Base-by-base conservation (phyloP, 345 rosid genomes). In the Citrus mangshanensis region DNA sequence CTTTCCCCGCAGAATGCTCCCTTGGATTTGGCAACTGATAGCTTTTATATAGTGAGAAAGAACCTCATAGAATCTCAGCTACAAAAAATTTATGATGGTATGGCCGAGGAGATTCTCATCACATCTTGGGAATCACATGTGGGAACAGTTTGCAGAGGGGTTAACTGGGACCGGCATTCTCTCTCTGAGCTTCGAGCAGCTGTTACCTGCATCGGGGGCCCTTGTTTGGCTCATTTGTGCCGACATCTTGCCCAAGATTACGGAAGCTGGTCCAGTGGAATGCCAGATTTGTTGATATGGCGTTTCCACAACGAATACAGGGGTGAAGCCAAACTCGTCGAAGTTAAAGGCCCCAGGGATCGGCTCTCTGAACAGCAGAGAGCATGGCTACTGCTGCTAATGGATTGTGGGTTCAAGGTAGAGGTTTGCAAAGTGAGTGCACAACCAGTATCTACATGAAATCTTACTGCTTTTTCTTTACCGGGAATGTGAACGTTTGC, bases 291-390 rank as follows among this genome's bases (percentile, higher is more conserved):
- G 35, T 82, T 94, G 79, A 70, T 91, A 51, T 96, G 99, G 99
- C 92, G 95, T 76, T 92, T 96, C 86, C 89, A 88, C 37, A 93
- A 82, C 67, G 91, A 85, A 71, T 87, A 90, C 87, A 85, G 77
- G 75, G 99, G 98, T 61, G 97, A 96, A 86, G 99, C 97, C 55
- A 96, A 91, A 93, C 94, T 95, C 12, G 98, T 92, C 9, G 98
- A 95, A 90, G 99, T 95, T 0, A 95, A 95, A 82, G 93, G 98
- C 24, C 95, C 93, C 59, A 88, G 58, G 55, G 99, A 95, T 81
- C 85, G 88, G 18, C 96, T 95, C 42, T 95, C 98, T 3, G 97
- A 95, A 78, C 99, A 93, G 82, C 99, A 95, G 84, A 81, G 89
- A 58, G 98, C 99, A 9, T 95, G 99, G 93, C 81, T 95, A 40